phyloP scores from a whole-genome alignment of 2,329 filamentous ascomycete genomes.

The Akanthomyces lecanii region DNA sequence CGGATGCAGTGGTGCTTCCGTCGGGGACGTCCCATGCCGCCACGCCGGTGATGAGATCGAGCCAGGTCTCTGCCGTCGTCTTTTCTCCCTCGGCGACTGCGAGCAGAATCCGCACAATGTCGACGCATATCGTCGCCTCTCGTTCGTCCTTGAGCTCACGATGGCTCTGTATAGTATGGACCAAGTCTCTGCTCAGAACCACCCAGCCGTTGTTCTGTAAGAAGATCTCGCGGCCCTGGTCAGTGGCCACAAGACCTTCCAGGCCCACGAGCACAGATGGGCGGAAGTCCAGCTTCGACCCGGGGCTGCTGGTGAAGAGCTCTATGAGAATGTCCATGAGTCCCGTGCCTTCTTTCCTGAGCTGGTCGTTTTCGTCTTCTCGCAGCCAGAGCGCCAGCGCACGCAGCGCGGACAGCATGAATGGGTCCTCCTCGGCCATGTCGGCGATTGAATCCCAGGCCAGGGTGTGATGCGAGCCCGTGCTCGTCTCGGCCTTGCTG shows the following conservation, averaged over 20 bases:
- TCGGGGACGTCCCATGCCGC: conserved; percentile 44
- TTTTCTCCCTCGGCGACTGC: conserved; percentile 46
- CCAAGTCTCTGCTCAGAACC: conserved; percentile 47
- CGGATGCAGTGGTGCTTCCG: conserved; percentile 17
- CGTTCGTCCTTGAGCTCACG: conserved; percentile 27
- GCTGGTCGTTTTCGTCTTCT: conserved; percentile 59
- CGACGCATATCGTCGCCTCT: conserved; percentile 44
- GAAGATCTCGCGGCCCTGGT: conserved; percentile 45
- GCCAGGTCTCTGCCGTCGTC: conserved; percentile 50
- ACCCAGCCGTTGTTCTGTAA: conserved; percentile 51
- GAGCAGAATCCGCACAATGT: conserved; percentile 53
- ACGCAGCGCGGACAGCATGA: conserved; percentile 55
- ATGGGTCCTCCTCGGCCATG: conserved; percentile 48
- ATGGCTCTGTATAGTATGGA: conserved; percentile 36
- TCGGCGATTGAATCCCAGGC: conserved; percentile 55
- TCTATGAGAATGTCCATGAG: conserved; percentile 62
- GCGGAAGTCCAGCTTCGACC: conserved; percentile 47
- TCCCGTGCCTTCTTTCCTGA: conserved; percentile 54
- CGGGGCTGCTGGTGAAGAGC: conserved; percentile 32
- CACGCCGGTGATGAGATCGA: conserved; percentile 48
- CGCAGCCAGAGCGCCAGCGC: conserved; percentile 62
- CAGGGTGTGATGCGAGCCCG: conserved; percentile 45
- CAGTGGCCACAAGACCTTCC: conserved; percentile 51
- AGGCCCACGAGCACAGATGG: conserved; percentile 55
- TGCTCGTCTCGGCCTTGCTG: conserved; percentile 39